phyloP scores from a whole-genome alignment of 768 basidiomycete species.

The Ramaria sp. region DNA sequence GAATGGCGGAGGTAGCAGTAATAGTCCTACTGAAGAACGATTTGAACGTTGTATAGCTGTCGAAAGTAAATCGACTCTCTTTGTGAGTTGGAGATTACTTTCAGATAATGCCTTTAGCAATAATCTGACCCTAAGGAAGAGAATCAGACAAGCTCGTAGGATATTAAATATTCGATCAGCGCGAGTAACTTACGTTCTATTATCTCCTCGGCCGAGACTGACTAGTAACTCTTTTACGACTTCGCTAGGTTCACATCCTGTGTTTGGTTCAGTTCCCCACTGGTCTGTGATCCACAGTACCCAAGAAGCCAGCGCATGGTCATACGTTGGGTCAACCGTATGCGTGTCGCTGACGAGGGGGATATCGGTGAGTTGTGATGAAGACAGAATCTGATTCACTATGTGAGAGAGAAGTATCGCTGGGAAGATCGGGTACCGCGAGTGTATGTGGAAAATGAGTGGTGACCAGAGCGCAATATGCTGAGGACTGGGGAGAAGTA shows the following conservation, averaged over 20 bases:
- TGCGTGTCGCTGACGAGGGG: constrained; percentile 14
- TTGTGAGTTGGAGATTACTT: constrained; percentile 23
- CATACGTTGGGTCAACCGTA: constrained; percentile 33
- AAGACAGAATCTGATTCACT: constrained; percentile 23
- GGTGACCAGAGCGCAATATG: constrained; percentile 53
- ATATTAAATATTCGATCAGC: neutral
- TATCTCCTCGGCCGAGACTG: constrained; percentile 24
- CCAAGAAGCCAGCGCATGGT: constrained; percentile 60
- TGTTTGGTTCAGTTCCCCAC: constrained; percentile 23
- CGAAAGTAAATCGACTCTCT: neutral
- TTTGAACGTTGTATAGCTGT: neutral
- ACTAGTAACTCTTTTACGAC: constrained; percentile 28
- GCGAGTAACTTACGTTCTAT: constrained; percentile 25
- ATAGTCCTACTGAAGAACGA: neutral
- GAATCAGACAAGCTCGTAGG: constrained; percentile 5
- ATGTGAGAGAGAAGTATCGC: constrained; percentile 37
- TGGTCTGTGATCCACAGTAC: constrained; percentile 44
- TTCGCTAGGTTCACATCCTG: constrained; percentile 33
- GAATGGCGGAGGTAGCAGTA: neutral
- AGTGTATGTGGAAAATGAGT: constrained; percentile 45
- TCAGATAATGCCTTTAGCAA: constrained; percentile 33
- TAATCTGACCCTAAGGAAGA: constrained; percentile 13
- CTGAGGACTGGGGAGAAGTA: constrained; percentile 39
- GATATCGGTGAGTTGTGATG: neutral
- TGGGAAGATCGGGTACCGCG: constrained; percentile 45